Evolutionary conservation across 148 eudicot species (phyloP), one percentile per base, ranked within the genome.

Genomic region (Amaranthus cruentus): DNA sequence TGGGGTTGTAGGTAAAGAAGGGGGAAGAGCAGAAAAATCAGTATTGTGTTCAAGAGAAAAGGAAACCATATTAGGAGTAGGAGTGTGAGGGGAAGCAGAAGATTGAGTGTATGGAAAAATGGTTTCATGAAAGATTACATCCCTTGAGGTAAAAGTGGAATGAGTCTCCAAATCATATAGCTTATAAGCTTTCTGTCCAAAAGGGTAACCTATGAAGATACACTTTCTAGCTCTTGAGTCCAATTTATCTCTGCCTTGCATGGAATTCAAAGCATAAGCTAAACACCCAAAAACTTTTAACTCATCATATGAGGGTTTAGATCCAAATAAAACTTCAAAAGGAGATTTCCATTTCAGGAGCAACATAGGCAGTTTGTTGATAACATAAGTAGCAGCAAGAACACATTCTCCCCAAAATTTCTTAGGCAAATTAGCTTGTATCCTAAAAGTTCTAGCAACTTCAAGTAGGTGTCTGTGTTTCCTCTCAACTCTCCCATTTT

Each of bases 401-500:
- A 70, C 11, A 4, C 48, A 11, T 4, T 46, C 50, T 2, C 69
- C 69, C 69, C 54, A 65, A 65, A 65, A 65, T 13, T 65, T 65
- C 47, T 38, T 43, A 13, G 63, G 73, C 1, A 56, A 38, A 4
- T 12, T 1, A 2, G 62, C 61, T 10, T 70, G 73, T 2, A 70
- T 10, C 12, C 48, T 70, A 0, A 70, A 2, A 15, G 73, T 63
- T 2, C 62, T 43, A 5, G 73, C 28, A 1, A 58, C 43, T 3
- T 70, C 62, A 0, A 55, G 4, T 3, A 68, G 57, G 18, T 68
- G 71, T 15, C 15, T 14, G 9, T 68, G 56, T 38, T 68, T 68
- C 6, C 62, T 42, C 12, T 70, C 38, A 4, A 70, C 73, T 13
- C 60, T 8, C 9, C 62, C 73, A 70, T 70, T 70, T 44, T 54